Evolutionary conservation across 2,329 filamentous ascomycete genomes (phyloP), one percentile per base, ranked within the genome.

Genomic region (Botrytis fragariae): DNA sequence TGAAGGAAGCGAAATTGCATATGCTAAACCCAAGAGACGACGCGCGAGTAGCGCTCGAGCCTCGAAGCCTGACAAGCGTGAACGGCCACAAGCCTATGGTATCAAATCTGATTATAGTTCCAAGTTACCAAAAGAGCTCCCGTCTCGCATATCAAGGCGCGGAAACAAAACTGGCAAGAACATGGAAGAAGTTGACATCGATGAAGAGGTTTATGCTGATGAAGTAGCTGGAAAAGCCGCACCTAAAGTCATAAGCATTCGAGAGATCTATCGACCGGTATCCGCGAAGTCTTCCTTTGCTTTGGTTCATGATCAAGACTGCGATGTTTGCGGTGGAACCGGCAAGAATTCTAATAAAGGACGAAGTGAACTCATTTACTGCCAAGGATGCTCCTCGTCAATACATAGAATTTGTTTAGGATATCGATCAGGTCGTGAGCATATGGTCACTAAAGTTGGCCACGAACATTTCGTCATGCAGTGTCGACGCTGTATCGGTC

Each of bases 341-440:
- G 87, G 87, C 14, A 84, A 87, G 65, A 84, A 86, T 35, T 81
- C 83, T 1, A 86, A 85, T 73, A 91, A 90, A 79, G 94, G 93
- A 20, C 74, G 63, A 48, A 81, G 80, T 0, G 85, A 88, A 57
- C 84, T 99, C 37, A 87, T 99, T 48, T 91, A 91, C 79, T 99
- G 96, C 78, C 97, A 99, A 83, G 96, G 96, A 44, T 99, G 96
- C 81, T 94, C 91, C 2, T 85, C 91, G 65, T 87, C 92, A 0
- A 97, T 94, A 77, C 96, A 99, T 82, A 93, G 93, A 81, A 84
- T 84, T 59, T 99, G 96, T 79, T 86, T 99, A 42, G 94, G 95
- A 1, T 85, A 87, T 67, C 89, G 96, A 68, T 88, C 87, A 69
- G 85, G 82, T 20, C 88, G 96, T 74, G 94, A 97, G n/a, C 96